Evolutionary conservation across 306 rosid species (phyloP), one percentile per base, ranked within the genome.

Genomic region (Trifolium pratense): DNA sequence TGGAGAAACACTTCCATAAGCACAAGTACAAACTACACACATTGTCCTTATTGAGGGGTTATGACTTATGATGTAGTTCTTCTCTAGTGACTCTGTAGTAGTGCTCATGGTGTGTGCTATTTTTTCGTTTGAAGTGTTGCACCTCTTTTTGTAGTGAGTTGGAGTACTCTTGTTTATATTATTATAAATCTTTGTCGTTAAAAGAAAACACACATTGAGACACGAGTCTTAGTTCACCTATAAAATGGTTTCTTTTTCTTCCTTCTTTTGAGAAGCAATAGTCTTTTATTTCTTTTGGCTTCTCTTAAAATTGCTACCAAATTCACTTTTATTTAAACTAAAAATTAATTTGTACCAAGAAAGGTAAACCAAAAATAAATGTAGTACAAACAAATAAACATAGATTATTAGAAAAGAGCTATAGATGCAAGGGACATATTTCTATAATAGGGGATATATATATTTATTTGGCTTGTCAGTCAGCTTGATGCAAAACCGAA

Each of bases 391-490:
- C 61, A 55, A 21, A 21, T 56, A 5, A 56, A 21, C 17, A 36
- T 14, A 68, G 34, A 49, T 6, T 52, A 32, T 10, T 11, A 68
- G 37, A 14, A 71, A 56, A 18, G 12, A 57, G 18, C 2, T 11
- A 15, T 2, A 52, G 60, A 71, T 37, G 16, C 21, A 51, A 57
- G 43, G 48, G 77, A 71, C 60, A 43, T 9, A 60, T 61, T 31
- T 17, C 9, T 17, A 52, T 34, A 15, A 25, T 60, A 62, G 61
- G 36, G 66, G 71, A 60, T 56, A 29, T 57, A 36, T 23, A 36
- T 23, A 70, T 34, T 80, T 69, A 75, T 70, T 80, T n/a, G 66
- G 43, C 32, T 60, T 3, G 36, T 52, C 25, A 18, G 53, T 52
- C 52, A 9, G 23, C 72, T 25, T 46, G 64, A 23, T 25, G 69